phyloP scores from a whole-genome alignment of 495 filamentous ascomycete genomes.

The Penicillium atrosanguineum region DNA sequence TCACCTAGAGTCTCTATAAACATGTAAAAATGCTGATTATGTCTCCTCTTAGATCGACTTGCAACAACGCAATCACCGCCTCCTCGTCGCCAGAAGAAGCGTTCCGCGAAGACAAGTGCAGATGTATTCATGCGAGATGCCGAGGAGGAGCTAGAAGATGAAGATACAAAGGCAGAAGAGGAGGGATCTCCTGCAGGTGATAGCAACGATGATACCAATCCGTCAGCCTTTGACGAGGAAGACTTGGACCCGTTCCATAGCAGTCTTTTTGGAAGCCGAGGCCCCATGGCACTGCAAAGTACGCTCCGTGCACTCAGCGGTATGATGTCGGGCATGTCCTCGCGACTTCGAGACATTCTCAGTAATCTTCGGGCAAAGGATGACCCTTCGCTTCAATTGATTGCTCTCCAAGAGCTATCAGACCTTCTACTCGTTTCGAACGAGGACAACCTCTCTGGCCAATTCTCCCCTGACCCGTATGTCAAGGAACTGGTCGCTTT shows the following conservation, averaged over 20 bases:
- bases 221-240: constrained; percentile 57
- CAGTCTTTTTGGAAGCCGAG: constrained; percentile 65
- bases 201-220: constrained; percentile 54
- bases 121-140: constrained; percentile 53
- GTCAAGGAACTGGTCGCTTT: constrained; percentile 91
- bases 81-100: constrained; percentile 53
- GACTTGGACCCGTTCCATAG: constrained; percentile 78
- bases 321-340: constrained; percentile 82
- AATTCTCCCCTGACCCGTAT: constrained; percentile 91
- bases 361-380: constrained; percentile 82
- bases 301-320: constrained; percentile 84
- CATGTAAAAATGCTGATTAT: not conserved
- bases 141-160: constrained; percentile 40
- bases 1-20: not conserved
- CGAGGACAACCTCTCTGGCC: constrained; percentile 93
- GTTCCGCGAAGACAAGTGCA: constrained; percentile 48
- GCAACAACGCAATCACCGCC: constrained; percentile 35
- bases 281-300: constrained; percentile 66
- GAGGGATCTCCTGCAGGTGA: constrained; percentile 55
- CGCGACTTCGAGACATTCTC: constrained; percentile 79
- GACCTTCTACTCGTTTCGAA: constrained; percentile 92
- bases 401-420: constrained; percentile 90
- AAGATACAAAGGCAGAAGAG: constrained; percentile 34
- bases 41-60: constrained; percentile 26
- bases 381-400: constrained; percentile 82